Evolutionary conservation across 2,329 filamentous ascomycete species (phyloP), one percentile per base, ranked within the genome.

Genomic region (Aaosphaeria arxii): DNA sequence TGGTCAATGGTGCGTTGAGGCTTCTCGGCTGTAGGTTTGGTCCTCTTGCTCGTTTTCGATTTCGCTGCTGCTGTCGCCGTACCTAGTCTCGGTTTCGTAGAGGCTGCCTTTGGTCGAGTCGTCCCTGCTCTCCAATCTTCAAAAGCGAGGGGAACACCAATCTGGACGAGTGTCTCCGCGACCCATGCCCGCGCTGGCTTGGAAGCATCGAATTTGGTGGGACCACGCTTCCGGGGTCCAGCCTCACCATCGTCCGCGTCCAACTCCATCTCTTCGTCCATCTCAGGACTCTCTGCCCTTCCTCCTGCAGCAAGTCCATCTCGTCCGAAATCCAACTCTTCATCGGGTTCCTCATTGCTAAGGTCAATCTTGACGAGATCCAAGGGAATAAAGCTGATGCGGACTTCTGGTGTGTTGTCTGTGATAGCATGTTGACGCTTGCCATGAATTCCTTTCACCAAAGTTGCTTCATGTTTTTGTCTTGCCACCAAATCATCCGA

Each of bases 291-390:
- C 6, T 7, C 17, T 32, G 41, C 7, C 41, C 41, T 30, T 30
- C 71, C 69, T 6, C 62, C 61, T 24, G 30, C 24, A 11, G 41
- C 17, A 9, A 31, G 7, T 3, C 9, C 39, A n/a, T 36, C 33
- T 9, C 9, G 33, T n/a, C n/a, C 33, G 11, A 3, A 7, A n/a
- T 40, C 39, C 9, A 82, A 73, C 7, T 88, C 85, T 35, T 88
- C 84, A 45, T 89, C 86, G 11, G 88, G 85, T 30, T 83, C 80
- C 63, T 96, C 91, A 0, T 78, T 76, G 7, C 83, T 80, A 28
- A 96, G 72, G 60, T 95, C 84, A 36, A 97, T 79, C 0, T 84
- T 84, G 2, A 96, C 89, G 11, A 96, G 78, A 30, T 88, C 80
- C 2, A 83, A 77, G 0, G 94, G 94, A 4, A 86, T 76, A 62